Evolutionary conservation across 192 early-diverging fungal genomes (phyloP).

Genomic region (Kickxella alabastrina): DNA sequence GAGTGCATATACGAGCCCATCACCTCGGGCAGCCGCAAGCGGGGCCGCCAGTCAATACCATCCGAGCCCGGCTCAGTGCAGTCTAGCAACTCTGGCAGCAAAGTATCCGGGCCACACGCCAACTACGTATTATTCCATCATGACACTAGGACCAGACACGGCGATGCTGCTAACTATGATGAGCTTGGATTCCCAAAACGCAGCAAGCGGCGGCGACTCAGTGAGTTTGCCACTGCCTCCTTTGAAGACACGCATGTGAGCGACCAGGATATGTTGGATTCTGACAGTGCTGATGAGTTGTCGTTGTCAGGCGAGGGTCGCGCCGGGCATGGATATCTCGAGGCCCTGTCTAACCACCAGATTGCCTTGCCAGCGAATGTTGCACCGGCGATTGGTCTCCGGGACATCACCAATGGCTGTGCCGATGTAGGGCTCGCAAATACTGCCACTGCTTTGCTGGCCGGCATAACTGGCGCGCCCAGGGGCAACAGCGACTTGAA

Average conservation of each 20-base stretch:
- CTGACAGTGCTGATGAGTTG: conserved; percentile 20
- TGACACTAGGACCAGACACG: too few relatives aligned
- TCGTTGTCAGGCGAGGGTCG: conserved; percentile 12
- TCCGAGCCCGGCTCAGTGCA: conserved; percentile 11
- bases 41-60: conserved; percentile 18
- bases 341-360: conserved; percentile 46
- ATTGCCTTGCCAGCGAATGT: conserved; percentile 41
- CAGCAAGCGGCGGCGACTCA: conserved; percentile 17
- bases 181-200: neutral
- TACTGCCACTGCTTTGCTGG: conserved; percentile 11
- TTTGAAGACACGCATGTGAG: too few relatives aligned
- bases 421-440: conserved; percentile 10
- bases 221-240: neutral
- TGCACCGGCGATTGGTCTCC: conserved; percentile 5
- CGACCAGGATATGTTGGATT: conserved; percentile 13
- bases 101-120: too few relatives aligned
- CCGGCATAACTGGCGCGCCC: conserved; percentile 13
- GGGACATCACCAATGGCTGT: conserved; percentile 14
- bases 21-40: conserved; percentile 26
- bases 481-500: neutral
- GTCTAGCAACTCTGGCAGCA: conserved; percentile 8
- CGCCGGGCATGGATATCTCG: conserved; percentile 16
- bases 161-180: conserved; percentile 10
- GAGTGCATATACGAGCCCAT: conserved; percentile 48
- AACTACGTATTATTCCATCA: too few relatives aligned